Evolutionary conservation across 257 asterid species (phyloP).

Genomic region (Solanum lycopersicoides): DNA sequence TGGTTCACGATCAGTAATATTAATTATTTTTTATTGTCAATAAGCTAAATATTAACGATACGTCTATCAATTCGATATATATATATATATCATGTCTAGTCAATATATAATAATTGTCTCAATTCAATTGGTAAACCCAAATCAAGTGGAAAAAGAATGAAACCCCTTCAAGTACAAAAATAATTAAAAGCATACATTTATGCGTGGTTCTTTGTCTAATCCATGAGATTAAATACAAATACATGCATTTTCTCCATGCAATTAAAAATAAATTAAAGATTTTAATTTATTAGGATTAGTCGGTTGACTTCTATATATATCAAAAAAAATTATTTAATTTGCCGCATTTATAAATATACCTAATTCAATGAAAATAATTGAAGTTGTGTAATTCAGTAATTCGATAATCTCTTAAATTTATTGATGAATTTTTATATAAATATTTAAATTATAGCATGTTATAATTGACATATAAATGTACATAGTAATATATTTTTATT

Average conservation of each 20-base stretch:
- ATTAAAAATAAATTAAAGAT: neutral
- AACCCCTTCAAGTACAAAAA: neutral
- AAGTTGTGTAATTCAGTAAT: neutral
- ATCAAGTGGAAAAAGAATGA: neutral
- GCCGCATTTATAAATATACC: neutral
- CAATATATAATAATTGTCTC: neutral
- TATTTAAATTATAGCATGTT: neutral
- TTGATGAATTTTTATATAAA: neutral
- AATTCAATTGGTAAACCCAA: neutral
- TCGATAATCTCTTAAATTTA: neutral
- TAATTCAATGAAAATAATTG: neutral
- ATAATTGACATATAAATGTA: neutral
- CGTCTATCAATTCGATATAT: neutral
- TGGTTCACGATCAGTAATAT: neutral
- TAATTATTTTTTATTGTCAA: fast-evolving
- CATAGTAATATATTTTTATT: no score
- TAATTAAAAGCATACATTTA: neutral
- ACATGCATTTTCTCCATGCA: neutral
- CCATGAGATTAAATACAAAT: neutral
- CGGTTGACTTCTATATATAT: neutral
- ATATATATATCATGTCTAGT: neutral
- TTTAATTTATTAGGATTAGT: neutral
- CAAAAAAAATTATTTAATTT: neutral
- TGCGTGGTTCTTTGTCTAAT: neutral
- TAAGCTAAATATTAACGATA: neutral